Evolutionary conservation across 768 basidiomycete genomes (phyloP), one percentile per base, ranked within the genome.

Genomic region (Lentinula sp.): DNA sequence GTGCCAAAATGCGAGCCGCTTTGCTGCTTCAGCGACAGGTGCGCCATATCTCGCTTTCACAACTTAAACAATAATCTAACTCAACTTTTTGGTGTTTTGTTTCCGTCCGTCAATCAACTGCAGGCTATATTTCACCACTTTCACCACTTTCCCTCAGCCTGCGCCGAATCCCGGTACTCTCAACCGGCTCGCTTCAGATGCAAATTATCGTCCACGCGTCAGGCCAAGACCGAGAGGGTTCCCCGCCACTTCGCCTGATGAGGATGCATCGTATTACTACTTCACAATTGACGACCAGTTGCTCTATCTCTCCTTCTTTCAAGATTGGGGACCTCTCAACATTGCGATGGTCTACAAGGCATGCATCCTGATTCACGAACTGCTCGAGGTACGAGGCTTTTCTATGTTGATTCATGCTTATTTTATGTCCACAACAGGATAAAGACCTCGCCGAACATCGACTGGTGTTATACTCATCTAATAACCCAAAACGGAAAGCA

Each of bases 261-360:
- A 89, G 65, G 80, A 84, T 64, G 84, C 87, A 60, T 80, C 82
- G 57, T 92, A 91, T 72, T 91, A 92, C 75, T 96, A 89, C 76
- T 94, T 96, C 78, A 92, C 90, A 60, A 85, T 96, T 76, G 94
- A 97, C 74, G 89, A 95, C 79, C 89, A 93, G 65, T 81, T 97
- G 40, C 81, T 89, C 66, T 97, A 97, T 77, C 83, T 94, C 65
- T 92, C 90, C 35, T 97, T 97, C 82, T 95, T 90, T 72, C 87
- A 93, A 71, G 94, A 97, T 73, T 95, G 92, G 87, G 94, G 94
- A 13, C 94, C 94, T 34, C 79, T 95, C 58, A 94, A 94, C 70
- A 80, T 94, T 42, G 87, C 90, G n/a, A 91, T 91, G 90, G 90
- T 94, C 35, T 94, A 93, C 78, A 93, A 90, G 73, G 89, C 87